Evolutionary conservation across 805 yeast species (phyloP).

Genomic region (Naumovozyma castellii): DNA sequence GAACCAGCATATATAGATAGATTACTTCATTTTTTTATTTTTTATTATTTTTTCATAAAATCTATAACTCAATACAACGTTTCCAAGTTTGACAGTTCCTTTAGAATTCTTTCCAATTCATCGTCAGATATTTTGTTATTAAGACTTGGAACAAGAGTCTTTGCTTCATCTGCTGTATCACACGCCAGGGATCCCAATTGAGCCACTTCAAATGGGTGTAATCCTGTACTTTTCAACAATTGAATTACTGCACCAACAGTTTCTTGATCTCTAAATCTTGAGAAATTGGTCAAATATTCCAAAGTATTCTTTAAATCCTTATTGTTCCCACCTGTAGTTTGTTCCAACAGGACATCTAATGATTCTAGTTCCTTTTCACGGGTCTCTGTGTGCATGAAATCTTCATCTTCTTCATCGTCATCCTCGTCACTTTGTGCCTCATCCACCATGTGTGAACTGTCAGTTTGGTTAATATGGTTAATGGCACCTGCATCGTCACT

Average conservation of each 20-base stretch:
- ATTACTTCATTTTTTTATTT: too few species aligned
- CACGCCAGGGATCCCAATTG: constrained; percentile 82
- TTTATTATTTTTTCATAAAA: too few species aligned
- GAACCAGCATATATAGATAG: neutral
- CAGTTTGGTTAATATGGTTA: neutral
- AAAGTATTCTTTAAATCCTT: constrained; percentile 87
- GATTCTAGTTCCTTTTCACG: constrained; percentile 34
- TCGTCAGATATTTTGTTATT: constrained; percentile 72
- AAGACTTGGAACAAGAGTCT: constrained; percentile 84
- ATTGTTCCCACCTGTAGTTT: constrained; percentile 55
- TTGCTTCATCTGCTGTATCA: constrained; percentile 96
- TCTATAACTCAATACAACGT: constrained; percentile 31
- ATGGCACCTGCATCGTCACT: neutral
- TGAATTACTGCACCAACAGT: constrained; percentile 92
- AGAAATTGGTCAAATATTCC: constrained; percentile 74
- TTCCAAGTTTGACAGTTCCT: constrained; percentile 68
- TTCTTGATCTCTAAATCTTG: constrained; percentile 85
- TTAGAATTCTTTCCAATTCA: constrained; percentile 77
- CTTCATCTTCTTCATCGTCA: constrained; percentile 24
- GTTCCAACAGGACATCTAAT: constrained; percentile 26
- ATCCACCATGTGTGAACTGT: constrained; percentile 12
- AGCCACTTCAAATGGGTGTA: constrained; percentile 94
- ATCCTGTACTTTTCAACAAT: constrained; percentile 56
- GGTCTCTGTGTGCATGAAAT: constrained; percentile 39
- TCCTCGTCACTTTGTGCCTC: constrained; percentile 4